phyloP scores from a whole-genome alignment of 2,329 filamentous ascomycete species.

The Fusarium pininemorale region DNA sequence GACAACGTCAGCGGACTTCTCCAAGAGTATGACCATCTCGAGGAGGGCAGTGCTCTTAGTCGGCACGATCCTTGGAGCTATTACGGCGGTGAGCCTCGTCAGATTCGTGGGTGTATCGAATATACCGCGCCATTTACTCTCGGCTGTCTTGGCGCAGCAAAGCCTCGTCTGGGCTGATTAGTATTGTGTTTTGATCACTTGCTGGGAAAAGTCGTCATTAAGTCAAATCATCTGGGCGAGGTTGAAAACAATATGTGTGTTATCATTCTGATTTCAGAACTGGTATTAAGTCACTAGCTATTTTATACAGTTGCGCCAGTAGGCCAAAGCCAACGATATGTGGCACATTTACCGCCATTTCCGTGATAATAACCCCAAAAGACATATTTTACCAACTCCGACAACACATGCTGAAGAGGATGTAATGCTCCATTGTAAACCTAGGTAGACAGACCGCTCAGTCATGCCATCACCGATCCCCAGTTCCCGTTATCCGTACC shows the following conservation, averaged over 20 bases:
- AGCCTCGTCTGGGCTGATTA: slow-evolving; percentile 25
- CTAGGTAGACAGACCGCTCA: slow-evolving; percentile 11
- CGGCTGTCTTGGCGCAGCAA: slow-evolving; percentile 34
- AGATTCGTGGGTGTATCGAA: slow-evolving; percentile 24
- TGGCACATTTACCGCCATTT: slow-evolving; percentile 12
- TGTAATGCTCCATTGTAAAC: slow-evolving; percentile 30
- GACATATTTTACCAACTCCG: slow-evolving; percentile 37
- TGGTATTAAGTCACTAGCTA: slow-evolving; percentile 19
- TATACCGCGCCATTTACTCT: slow-evolving; percentile 31
- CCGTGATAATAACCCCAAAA: slow-evolving; percentile 11
- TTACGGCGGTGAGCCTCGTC: slow-evolving; percentile 27
- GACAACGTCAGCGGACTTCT: background rate
- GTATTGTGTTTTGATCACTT: background rate
- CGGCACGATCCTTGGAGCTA: slow-evolving; percentile 14
- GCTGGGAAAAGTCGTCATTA: background rate
- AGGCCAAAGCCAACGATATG: slow-evolving; percentile 1
- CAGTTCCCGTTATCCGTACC: slow-evolving; percentile 12
- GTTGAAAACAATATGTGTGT: background rate
- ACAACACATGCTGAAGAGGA: slow-evolving; percentile 20
- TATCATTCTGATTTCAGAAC: slow-evolving; percentile 13
- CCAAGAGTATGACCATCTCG: background rate
- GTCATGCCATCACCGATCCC: slow-evolving; percentile 8
- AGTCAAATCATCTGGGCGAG: background rate
- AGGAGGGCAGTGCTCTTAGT: slow-evolving; percentile 35
- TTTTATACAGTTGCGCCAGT: slow-evolving; percentile 19